A percentile compares a stretch with the other conserved stretches of the same genome.
Conservation (phyloP, 495 filamentous ascomycete species). For the Neurospora tetrasperma region DNA sequence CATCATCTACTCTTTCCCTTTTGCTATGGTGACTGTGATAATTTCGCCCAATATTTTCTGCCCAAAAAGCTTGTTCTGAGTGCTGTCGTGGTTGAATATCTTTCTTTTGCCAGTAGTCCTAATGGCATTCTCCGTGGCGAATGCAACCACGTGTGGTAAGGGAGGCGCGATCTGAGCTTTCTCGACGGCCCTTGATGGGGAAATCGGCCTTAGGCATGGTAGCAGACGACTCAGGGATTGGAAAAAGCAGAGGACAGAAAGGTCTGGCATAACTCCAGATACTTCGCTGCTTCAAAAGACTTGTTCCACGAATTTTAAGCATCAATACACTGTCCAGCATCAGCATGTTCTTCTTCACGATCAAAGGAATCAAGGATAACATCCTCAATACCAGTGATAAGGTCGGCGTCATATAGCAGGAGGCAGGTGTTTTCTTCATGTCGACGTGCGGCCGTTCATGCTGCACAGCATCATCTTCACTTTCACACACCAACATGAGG, state of each 20-base stretch:
- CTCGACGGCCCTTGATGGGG: neutral
- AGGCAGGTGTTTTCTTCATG: neutral
- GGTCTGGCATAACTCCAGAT: neutral
- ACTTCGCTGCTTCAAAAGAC: neutral
- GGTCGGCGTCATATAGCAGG: neutral
- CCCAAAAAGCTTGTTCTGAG: neutral
- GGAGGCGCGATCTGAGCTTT: neutral
- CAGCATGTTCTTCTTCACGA: neutral
- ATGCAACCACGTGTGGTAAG: neutral
- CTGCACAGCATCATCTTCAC: neutral
- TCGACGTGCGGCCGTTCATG: neutral
- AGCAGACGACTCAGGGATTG: neutral
- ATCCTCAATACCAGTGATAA: neutral
- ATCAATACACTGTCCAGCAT: neutral
- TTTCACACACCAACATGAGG: neutral
- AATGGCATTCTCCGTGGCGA: neutral
- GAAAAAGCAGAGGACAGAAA: neutral
- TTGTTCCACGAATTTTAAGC: neutral
- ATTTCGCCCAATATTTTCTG: neutral
- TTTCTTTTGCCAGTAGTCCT: neutral
- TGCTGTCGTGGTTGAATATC: neutral
- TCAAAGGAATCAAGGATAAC: neutral
- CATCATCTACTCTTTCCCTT: neutral
- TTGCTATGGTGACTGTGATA: neutral
- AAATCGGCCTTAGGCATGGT: neutral